Evolutionary conservation across 2,329 filamentous ascomycete genomes (phyloP).

Genomic region (Cladosporium sp.): DNA sequence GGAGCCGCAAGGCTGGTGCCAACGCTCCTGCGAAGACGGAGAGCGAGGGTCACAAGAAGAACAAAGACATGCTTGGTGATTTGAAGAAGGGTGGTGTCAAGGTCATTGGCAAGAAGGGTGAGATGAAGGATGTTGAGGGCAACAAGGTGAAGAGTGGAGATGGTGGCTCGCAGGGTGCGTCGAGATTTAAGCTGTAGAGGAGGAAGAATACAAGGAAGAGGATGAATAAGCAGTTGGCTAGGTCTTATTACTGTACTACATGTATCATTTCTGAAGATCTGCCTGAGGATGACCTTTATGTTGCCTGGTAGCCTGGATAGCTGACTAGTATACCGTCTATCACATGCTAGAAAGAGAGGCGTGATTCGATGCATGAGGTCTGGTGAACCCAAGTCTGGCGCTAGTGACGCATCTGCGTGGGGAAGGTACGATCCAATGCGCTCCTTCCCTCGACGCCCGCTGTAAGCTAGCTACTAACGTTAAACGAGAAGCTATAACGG

Average conservation of each 20-base stretch:
- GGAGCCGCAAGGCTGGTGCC: conserved; percentile 65
- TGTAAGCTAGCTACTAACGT: background rate
- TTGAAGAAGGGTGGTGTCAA: conserved; percentile 84
- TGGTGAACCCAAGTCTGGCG: conserved; percentile 1
- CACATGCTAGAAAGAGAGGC: conserved; percentile 8
- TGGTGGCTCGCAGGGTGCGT: conserved; percentile 25
- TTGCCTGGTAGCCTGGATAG: too few species aligned
- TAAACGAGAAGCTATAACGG: conserved; percentile 5
- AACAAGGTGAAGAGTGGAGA: conserved; percentile 54
- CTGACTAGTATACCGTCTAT: background rate
- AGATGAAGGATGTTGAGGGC: conserved; percentile 78
- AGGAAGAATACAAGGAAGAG: too few species aligned
- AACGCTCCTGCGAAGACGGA: conserved; percentile 38
- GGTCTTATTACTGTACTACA: too few species aligned
- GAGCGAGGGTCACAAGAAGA: conserved; percentile 57
- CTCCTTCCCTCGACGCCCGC: background rate
- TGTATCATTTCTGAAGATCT: too few species aligned
- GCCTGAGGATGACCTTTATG: too few species aligned
- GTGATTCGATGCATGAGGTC: background rate
- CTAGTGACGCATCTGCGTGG: conserved; percentile 11
- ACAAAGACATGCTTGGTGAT: conserved; percentile 58
- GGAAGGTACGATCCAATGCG: conserved; percentile 8
- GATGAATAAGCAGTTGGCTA: too few species aligned
- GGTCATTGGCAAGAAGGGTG: conserved; percentile 86
- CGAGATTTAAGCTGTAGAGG: conserved; percentile 29